phyloP scores from a whole-genome alignment of 2,329 filamentous ascomycete species.

The Stachybotrys chlorohalonatus region DNA sequence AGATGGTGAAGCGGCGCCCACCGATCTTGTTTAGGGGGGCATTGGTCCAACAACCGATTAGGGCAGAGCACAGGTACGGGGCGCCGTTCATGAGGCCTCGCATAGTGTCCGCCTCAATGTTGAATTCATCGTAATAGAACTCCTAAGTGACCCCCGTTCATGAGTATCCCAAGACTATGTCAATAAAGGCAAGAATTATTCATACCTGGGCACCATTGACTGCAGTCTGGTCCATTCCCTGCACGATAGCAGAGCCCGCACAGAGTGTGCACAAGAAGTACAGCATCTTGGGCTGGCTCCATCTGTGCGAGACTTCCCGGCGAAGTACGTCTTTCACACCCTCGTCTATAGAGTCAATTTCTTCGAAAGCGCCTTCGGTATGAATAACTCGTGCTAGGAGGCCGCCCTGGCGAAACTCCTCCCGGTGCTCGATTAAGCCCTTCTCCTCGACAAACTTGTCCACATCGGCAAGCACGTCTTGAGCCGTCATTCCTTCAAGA shows the following conservation, averaged over 20 bases:
- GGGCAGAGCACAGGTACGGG: constrained; percentile 42
- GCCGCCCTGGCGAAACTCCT: constrained; percentile 42
- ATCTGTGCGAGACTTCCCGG: constrained; percentile 18
- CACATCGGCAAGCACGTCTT: constrained; percentile 23
- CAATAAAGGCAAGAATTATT: constrained; percentile 34
- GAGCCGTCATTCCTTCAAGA: constrained; percentile 15
- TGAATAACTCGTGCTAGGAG: constrained; percentile 39
- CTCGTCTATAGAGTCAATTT: constrained; percentile 14
- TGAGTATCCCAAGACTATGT: constrained; percentile 12
- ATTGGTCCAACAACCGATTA: constrained; percentile 24
- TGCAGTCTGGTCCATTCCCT: constrained; percentile 59
- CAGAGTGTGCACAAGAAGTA: constrained; percentile 26
- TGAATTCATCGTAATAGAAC: constrained; percentile 23
- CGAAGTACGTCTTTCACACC: constrained; percentile 18
- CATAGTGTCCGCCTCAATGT: constrained; percentile 31
- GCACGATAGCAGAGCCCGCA: constrained; percentile 44
- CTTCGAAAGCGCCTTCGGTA: constrained; percentile 16
- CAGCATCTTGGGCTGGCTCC: constrained; percentile 21
- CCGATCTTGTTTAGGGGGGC: constrained; percentile 47
- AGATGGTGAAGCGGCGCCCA: constrained; percentile 55
- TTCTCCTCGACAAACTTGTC: constrained; percentile 24
- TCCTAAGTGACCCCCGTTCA: constrained; percentile 21
- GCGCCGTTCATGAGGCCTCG: constrained; percentile 46
- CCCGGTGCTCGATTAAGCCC: constrained; percentile 22
- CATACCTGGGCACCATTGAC: constrained; percentile 54